A percentile compares a stretch with the other conserved stretches of the same genome.
These are phyloP conservation scores for Fraxinus sp. DNA, from an alignment of 305 asterid genomes.

Conservation along the genomic window DNA sequence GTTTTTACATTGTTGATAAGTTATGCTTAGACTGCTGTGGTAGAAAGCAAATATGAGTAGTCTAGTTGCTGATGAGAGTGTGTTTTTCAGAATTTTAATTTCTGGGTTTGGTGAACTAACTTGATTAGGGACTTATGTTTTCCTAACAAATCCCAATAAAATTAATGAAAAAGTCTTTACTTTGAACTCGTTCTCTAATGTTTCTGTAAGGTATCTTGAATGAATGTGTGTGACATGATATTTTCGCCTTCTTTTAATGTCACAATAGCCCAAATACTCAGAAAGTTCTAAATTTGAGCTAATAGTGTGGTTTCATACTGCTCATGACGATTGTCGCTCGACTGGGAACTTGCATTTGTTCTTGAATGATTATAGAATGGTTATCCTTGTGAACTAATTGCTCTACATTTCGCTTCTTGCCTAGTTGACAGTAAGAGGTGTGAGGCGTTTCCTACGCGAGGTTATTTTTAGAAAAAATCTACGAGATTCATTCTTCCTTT, in stretches of 20 bases:
- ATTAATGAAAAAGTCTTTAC: conserved; percentile 28
- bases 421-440: background rate
- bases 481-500: background rate
- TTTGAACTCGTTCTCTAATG: conserved; percentile 26
- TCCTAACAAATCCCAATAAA: conserved; percentile 37
- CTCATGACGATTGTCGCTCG: background rate
- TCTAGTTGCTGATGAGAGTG: conserved; percentile 34
- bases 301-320: background rate
- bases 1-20: conserved; percentile 45
- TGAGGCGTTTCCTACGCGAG: background rate
- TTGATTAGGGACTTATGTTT: conserved; percentile 34
- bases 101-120: conserved; percentile 56
- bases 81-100: conserved; percentile 25
- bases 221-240: background rate
- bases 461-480: background rate
- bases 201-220: background rate
- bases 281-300: background rate
- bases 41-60: conserved; percentile 35
- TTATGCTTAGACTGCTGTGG: conserved; percentile 36
- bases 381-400: background rate
- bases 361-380: background rate
- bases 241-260: background rate
- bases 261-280: background rate
- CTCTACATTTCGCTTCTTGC: background rate
- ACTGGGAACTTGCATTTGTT: background rate